Percentiles rank a stretch among this genome's conserved stretches.
Evolutionary conservation across 2,329 filamentous ascomycete genomes (phyloP).

Genomic region (Daldinia sp.): DNA sequence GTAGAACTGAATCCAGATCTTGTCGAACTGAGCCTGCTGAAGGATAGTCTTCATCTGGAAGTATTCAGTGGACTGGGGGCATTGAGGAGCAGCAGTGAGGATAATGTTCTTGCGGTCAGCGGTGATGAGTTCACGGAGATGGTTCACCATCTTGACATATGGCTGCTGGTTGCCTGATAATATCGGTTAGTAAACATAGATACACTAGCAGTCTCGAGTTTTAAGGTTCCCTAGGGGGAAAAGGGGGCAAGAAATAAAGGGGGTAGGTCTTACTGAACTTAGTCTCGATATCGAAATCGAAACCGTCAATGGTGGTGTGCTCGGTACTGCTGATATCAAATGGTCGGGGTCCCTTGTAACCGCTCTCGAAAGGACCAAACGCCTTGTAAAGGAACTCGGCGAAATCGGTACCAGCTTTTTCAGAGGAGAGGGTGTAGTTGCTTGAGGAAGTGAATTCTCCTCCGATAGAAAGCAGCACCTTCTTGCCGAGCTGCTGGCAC

Average conservation of each 20-base stretch:
- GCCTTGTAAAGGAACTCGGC: conserved; percentile 50
- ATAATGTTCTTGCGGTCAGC: conserved; percentile 39
- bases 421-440: conserved; percentile 49
- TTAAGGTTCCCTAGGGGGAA: neutral
- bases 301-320: conserved; percentile 36
- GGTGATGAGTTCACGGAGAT: conserved; percentile 36
- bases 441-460: conserved; percentile 51
- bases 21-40: conserved; percentile 46
- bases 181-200: conserved; percentile 9
- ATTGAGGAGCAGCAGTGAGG: conserved; percentile 56
- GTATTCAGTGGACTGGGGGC: conserved; percentile 49
- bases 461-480: conserved; percentile 70
- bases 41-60: conserved; percentile 56
- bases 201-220: neutral
- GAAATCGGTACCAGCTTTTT: conserved; percentile 46
- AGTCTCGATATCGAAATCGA: conserved; percentile 43
- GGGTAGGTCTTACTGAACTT: conserved; percentile 36
- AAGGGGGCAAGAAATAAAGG: neutral
- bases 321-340: conserved; percentile 32
- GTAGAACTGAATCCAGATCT: conserved; percentile 59
- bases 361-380: conserved; percentile 48
- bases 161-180: conserved; percentile 36
- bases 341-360: conserved; percentile 36
- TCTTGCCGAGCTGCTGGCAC: conserved; percentile 68
- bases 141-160: conserved; percentile 38